Base-by-base conservation (phyloP, 257 asterid genomes). In the Galeopsis tetrahit region DNA sequence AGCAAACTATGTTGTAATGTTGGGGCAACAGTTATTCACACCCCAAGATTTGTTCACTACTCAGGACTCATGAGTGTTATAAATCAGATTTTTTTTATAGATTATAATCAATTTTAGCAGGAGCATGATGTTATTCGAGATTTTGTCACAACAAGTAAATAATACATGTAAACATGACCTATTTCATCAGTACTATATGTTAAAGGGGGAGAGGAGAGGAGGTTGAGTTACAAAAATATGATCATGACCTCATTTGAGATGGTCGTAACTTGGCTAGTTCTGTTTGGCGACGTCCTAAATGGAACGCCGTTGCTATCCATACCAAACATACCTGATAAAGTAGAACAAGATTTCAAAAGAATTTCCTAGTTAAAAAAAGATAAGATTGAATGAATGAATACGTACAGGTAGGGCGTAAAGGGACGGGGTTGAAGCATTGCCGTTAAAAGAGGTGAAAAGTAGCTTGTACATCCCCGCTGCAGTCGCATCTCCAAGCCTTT, bases 401-500 rank as follows among this genome's bases (percentile, higher is more conserved):
- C 97, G 14, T 85, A 93, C 98, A 35, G 98, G 96, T 56, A 94
- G 70, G 31, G 96, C 96, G 70, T 79, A 90, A 21, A 91, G 89
- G 68, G 97, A 80, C 71, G 81, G 85, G 17, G 83, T 68, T 61
- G 98, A 87, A 7, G 87, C 85, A 72, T 69, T 87, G 81, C 88
- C 96, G 15, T 80, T 76, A 36, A 86, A 72, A 46, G 86, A 80
- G 89, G 83, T 85, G 79, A 85, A 81, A 55, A 92, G 90, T 63
- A 92, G 86, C 83, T 88, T 90, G 84, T 85, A 92, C 90, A 90
- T 84, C 79, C 92, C 97, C 49, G 99, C 98, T 77, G 99, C 97
- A 69, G 99, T 86, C 42, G 98, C 98, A 64, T 92, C 98, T 68
- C 98, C 99, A 14, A 95, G 90, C 84, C 99, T 85, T 78, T 88